Percentiles rank a stretch among this genome's conserved stretches.
These are phyloP conservation scores for Sporisorium iseilematis-ciliati DNA, from an alignment of 1,284 basidiomycete genomes.

Conservation along the genomic window DNA sequence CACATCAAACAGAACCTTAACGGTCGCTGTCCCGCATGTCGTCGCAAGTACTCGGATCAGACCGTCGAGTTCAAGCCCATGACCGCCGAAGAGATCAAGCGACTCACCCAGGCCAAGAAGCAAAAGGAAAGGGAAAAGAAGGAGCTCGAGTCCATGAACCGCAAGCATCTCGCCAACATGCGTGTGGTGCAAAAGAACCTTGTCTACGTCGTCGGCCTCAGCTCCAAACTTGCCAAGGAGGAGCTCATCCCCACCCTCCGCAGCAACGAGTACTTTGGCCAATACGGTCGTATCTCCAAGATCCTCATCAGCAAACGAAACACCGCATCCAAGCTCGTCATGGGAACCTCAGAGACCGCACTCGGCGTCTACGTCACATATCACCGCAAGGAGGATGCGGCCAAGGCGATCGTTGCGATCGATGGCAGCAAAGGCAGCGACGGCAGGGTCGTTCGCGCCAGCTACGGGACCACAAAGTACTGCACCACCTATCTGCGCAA, in stretches of 20 bases:
- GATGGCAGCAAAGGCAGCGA: slow-evolving; percentile 80
- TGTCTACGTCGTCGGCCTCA: slow-evolving; percentile 93
- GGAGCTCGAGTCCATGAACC: slow-evolving; percentile 87
- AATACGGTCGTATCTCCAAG: slow-evolving; percentile 98
- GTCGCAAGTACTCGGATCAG: slow-evolving; percentile 92
- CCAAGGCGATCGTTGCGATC: slow-evolving; percentile 89
- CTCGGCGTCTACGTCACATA: slow-evolving; percentile 97
- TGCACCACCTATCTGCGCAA: slow-evolving; percentile 95
- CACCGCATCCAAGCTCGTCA: slow-evolving; percentile 75
- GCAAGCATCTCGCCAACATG: slow-evolving; percentile 90
- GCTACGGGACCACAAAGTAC: slow-evolving; percentile 97
- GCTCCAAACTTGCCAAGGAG: slow-evolving; percentile 91
- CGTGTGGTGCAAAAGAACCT: slow-evolving; percentile 96
- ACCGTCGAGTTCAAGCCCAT: slow-evolving; percentile 95
- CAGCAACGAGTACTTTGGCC: slow-evolving; percentile 96
- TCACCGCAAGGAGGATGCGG: slow-evolving; percentile 92
- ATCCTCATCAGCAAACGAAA: slow-evolving; percentile 92
- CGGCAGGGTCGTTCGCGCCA: slow-evolving; percentile 78
- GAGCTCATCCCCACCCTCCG: slow-evolving; percentile 96
- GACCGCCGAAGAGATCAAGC: slow-evolving; percentile 93
- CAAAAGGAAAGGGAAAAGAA: slow-evolving; percentile 94
- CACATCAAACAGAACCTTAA: slow-evolving; percentile 97
- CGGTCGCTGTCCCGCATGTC: slow-evolving; percentile 95
- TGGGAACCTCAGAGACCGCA: slow-evolving; percentile 76
- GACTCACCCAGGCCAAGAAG: slow-evolving; percentile 94